Evolutionary conservation across 139 green algal species (phyloP).

Genomic region (Chlamydomonas applanata): DNA sequence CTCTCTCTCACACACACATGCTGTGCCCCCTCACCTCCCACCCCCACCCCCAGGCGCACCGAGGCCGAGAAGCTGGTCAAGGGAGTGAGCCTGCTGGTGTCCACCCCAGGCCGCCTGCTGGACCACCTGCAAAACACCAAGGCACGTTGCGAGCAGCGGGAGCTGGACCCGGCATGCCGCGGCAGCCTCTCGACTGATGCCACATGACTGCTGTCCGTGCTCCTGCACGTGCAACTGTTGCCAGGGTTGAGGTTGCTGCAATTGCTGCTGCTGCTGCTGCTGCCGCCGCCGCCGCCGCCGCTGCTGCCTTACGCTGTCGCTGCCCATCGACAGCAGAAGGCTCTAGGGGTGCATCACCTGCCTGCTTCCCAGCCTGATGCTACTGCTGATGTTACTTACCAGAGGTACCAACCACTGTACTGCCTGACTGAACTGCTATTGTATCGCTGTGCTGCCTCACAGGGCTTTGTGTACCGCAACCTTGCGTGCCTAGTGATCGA

Average conservation of each 20-base stretch:
- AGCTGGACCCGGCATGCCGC: neutral
- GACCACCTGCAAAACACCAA: constrained; percentile 95
- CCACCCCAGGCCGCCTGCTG: constrained; percentile 93
- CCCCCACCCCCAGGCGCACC: constrained; percentile 46
- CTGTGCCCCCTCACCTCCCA: too few species aligned
- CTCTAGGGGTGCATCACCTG: too few species aligned
- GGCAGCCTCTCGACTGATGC: too few species aligned
- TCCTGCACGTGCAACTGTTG: too few species aligned
- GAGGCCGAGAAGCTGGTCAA: constrained; percentile 95
- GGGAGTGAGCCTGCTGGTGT: constrained; percentile 93
- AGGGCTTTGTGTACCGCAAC: constrained; percentile 78
- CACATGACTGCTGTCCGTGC: neutral
- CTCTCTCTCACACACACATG: too few species aligned
- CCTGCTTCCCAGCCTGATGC: too few species aligned
- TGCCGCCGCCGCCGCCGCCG: too few species aligned
- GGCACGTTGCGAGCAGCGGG: constrained; percentile 13
- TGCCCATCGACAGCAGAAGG: too few species aligned
- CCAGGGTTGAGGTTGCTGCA: too few species aligned
- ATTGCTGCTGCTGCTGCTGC: too few species aligned
- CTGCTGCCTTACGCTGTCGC: too few species aligned
- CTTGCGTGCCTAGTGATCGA: constrained; percentile 93
- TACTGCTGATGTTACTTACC: neutral
- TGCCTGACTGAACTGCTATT: too few species aligned
- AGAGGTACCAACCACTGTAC: neutral
- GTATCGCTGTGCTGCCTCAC: neutral